Evolutionary conservation across 208 protist species (phyloP), one percentile per base, ranked within the genome.

Genomic region (Acanthamoeba quina): DNA sequence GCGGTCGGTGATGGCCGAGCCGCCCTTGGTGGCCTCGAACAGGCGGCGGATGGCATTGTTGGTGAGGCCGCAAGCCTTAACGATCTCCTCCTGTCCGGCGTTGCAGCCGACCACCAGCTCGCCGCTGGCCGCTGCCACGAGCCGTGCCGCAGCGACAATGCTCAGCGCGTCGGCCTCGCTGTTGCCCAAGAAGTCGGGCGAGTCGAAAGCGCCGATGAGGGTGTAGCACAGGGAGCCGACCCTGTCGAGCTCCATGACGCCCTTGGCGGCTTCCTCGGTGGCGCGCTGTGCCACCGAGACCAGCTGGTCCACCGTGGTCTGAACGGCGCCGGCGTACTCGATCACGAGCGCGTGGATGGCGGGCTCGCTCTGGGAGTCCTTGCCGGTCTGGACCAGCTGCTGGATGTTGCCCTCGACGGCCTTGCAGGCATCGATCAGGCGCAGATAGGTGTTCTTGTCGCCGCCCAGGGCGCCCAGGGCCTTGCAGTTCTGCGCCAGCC

Each of bases 201-300:
- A 90, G 29, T 90, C 82, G 56, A 70, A 90, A 31, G 49, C 58
- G 56, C 82, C 58, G 54, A 68, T 26, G 1, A 90, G 49, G 19
- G 49, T 70, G 31, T 90, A 34, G 82, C 29, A 54, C 34, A 70
- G 56, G 21, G 37, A 24, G 24, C n/a, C 49, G 68, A 66, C 66
- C 70, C 80, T 93, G 89, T 93, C 89, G n/a, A 93, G 13, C 89
- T 93, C 89, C 44, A 93, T 82, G 44, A 93, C 15, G 72, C 68
- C 89, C 24, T 64, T 6, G 29, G 49, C 89, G 44, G 89, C 31
- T 41, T 93, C 47, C 44, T 54, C 89, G 17, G 72, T 31, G 31
- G 54, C 66, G 6, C 31, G 91, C 58, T 93, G 66, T 1, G 89
- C 89, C 26, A 93, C 85, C 6, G 24, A 5, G 56, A 72, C 37